Conservation (phyloP, 129 eudicot genomes). For the Centaurea solstitialis region DNA sequence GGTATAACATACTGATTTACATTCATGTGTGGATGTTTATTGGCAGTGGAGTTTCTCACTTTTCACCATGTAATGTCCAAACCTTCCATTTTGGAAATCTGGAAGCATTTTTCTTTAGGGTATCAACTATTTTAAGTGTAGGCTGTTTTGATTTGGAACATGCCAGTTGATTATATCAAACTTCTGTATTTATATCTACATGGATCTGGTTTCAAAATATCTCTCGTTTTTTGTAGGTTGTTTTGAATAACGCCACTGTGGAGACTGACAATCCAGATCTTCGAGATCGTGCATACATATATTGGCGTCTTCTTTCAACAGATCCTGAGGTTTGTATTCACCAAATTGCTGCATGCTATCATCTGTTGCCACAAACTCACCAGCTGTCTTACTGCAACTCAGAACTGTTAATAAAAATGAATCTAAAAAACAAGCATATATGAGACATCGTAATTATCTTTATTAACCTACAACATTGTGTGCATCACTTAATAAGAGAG, state of each 20-base stretch:
- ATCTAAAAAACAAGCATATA: neutral
- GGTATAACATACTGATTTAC: neutral
- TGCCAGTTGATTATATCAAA: neutral
- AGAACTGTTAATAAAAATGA: neutral
- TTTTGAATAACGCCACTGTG: slow-evolving; percentile 94
- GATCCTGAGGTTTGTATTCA: slow-evolving; percentile 81
- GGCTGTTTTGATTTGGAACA: neutral
- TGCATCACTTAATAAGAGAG: neutral
- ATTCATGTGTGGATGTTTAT: neutral
- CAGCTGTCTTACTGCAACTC: neutral
- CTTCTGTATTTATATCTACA: slow-evolving; percentile 1
- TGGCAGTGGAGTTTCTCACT: neutral
- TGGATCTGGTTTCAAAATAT: neutral
- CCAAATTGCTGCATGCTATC: neutral
- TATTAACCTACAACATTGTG: neutral
- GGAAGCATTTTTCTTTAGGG: neutral
- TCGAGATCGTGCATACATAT: slow-evolving; percentile 93
- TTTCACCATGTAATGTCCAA: neutral
- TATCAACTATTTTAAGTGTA: neutral
- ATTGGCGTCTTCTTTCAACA: slow-evolving; percentile 98
- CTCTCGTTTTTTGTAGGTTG: slow-evolving; percentile 54
- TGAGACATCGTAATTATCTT: neutral
- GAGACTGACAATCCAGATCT: slow-evolving; percentile 98
- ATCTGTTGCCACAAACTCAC: neutral
- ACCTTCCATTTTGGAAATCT: neutral